Evolutionary conservation across 1,139 yeast genomes (phyloP), one percentile per base, ranked within the genome.

Genomic region (Ogataea hybrid): DNA sequence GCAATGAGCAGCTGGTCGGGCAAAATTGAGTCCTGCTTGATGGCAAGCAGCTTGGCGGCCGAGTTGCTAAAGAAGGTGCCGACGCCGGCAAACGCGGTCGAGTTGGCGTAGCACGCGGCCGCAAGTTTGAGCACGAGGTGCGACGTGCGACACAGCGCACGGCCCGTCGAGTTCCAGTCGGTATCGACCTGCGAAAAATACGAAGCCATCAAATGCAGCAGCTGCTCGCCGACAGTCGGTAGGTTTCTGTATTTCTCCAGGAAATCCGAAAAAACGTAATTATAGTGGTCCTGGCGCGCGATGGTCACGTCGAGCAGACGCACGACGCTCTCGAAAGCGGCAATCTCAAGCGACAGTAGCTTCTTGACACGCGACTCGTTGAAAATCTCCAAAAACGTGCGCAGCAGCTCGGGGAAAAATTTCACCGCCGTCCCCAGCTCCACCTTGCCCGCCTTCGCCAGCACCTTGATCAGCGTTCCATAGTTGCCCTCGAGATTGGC

Each of bases 201-300:
- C 18, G 64, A 68, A 1, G 77, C 63, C 54, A 78, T 67, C 49
- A 72, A 67, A 30, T 65, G 62, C 33, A 82, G 56, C 40, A 83
- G 57, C 41, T 69, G 70, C 14, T 73, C 60, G 6, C 88, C 88
- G 43, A 80, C 68, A 5, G 62, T 59, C 4, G 84, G 79, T 12
- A 71, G 61, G 8, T 25, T 17, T 3, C 16, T 27, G 38, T 14
- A 25, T 30, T 9, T 38, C 41, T 37, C 29, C 32, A 72, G 56
- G 50, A 79, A 80, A 15, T 69, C 67, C 37, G 79, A 79, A 51
- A 81, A 69, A 56, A 80, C 58, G 48, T 76, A 75, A 35, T 75
- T 66, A 60, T 79, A 79, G 53, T 79, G 84, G 46, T 79, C 82
- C 56, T 80, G 82, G 58, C 80, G 76, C 6, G 84, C 86, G 52